Conservation (phyloP, 2,329 filamentous ascomycete genomes). For the Blastomyces gilchristii region DNA sequence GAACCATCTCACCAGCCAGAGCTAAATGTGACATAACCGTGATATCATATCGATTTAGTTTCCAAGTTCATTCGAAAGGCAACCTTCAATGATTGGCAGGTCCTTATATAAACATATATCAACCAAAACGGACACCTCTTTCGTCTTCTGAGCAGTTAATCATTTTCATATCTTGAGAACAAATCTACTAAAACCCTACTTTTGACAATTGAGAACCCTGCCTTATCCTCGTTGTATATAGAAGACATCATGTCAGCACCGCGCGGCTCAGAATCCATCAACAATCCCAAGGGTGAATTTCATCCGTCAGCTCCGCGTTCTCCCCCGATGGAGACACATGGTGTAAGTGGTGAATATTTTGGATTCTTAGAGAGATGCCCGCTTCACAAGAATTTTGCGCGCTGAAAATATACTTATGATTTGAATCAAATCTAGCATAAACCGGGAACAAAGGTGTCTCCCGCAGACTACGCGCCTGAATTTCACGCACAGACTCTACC, state of each 20-base stretch:
- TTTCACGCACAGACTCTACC: slow-evolving; percentile 53
- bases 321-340: slow-evolving; percentile 45
- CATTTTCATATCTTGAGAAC: background rate
- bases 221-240: background rate
- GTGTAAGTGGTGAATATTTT: slow-evolving; percentile 32
- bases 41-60: background rate
- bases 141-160: background rate
- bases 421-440: slow-evolving; percentile 44
- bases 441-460: slow-evolving; percentile 49
- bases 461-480: slow-evolving; percentile 48
- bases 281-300: slow-evolving; percentile 47
- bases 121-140: background rate
- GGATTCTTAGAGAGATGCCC: background rate
- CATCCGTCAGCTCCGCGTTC: slow-evolving; percentile 41
- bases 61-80: background rate
- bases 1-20: background rate
- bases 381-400: background rate
- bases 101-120: background rate
- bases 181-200: background rate
- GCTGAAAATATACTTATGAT: slow-evolving; percentile 13
- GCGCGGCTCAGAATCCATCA: slow-evolving; percentile 44
- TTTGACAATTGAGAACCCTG: background rate
- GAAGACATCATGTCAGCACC: slow-evolving; percentile 20
- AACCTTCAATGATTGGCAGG: background rate
- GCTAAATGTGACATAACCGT: background rate